A percentile compares a stretch with the other conserved stretches of the same genome.
Conservation (phyloP, 805 yeast species). For the Monosporozyma yasuniensis region DNA sequence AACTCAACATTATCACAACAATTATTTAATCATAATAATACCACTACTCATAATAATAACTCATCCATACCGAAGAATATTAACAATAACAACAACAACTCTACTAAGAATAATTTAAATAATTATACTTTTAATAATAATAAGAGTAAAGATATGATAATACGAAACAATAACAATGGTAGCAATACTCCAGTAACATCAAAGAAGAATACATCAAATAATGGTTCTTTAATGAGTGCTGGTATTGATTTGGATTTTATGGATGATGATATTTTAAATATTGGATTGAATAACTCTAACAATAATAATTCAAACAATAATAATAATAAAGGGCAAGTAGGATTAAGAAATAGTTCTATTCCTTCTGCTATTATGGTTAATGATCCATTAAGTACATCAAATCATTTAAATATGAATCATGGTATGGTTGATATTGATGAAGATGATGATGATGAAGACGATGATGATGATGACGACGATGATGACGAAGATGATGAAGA, state of each 20-base stretch:
- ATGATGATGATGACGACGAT: constrained; percentile 27
- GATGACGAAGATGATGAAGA: constrained; percentile 42
- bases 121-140: constrained; percentile 2
- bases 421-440: constrained; percentile 16
- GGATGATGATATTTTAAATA: constrained; percentile 9
- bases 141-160: constrained; percentile 1
- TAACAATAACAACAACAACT: neutral
- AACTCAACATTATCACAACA: constrained; percentile 78
- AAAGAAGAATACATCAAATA: neutral
- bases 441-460: constrained; percentile 20
- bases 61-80: neutral
- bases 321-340: constrained; percentile 1
- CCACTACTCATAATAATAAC: neutral
- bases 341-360: neutral
- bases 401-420: neutral
- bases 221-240: neutral
- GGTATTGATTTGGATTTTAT: constrained; percentile 9
- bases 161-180: constrained; percentile 15
- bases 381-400: neutral
- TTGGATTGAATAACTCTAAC: constrained; percentile 4
- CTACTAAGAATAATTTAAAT: constrained; percentile 24
- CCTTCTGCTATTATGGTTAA: neutral
- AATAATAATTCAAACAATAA: constrained; percentile 6
- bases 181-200: constrained; percentile 9
- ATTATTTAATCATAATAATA: constrained; percentile 35